phyloP scores from a whole-genome alignment of 2,329 filamentous ascomycete species.

The Alternaria viburni region DNA sequence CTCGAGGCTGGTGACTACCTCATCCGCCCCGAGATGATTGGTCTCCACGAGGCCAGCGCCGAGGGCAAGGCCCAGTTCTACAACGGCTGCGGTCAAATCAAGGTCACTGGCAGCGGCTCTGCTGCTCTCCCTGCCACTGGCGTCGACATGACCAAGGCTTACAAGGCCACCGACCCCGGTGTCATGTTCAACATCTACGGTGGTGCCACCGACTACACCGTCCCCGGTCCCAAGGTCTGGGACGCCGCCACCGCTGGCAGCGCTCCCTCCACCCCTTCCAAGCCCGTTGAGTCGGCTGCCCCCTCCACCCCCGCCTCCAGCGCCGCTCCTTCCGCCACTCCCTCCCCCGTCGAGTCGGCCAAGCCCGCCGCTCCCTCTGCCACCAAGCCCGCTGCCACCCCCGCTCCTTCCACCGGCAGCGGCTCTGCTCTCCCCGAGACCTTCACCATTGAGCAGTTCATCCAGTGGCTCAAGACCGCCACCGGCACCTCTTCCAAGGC shows the following conservation, averaged over 20 bases:
- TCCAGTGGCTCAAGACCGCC: slow-evolving; percentile 36
- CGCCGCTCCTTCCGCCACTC: slow-evolving; percentile 13
- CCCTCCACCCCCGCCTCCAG: slow-evolving; percentile 8
- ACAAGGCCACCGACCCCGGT: slow-evolving; percentile 48
- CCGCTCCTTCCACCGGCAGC: slow-evolving; percentile 15
- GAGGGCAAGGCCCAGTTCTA: slow-evolving; percentile 52
- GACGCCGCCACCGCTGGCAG: slow-evolving; percentile 22
- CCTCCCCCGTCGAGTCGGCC: slow-evolving; percentile 7
- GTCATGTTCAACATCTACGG: slow-evolving; percentile 52
- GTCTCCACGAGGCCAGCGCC: slow-evolving; percentile 48
- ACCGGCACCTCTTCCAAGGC: slow-evolving; percentile 27
- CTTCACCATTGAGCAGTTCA: slow-evolving; percentile 40
- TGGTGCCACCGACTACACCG: slow-evolving; percentile 41
- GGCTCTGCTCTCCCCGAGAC: slow-evolving; percentile 33
- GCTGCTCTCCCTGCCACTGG: slow-evolving; percentile 37
- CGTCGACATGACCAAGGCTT: slow-evolving; percentile 56
- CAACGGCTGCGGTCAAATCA: slow-evolving; percentile 52
- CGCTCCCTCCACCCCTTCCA: slow-evolving; percentile 18
- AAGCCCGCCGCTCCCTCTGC: slow-evolving; percentile 12
- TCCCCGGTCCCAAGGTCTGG: slow-evolving; percentile 51
- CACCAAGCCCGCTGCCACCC: slow-evolving; percentile 4
- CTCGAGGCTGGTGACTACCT: slow-evolving; percentile 50
- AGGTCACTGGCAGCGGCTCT: slow-evolving; percentile 41
- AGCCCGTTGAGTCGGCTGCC: slow-evolving; percentile 3
- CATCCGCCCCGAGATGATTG: slow-evolving; percentile 53